Percentiles rank a stretch among this genome's conserved stretches.
Evolutionary conservation across 495 filamentous ascomycete species (phyloP).

Genomic region (Neurospora discreta): DNA sequence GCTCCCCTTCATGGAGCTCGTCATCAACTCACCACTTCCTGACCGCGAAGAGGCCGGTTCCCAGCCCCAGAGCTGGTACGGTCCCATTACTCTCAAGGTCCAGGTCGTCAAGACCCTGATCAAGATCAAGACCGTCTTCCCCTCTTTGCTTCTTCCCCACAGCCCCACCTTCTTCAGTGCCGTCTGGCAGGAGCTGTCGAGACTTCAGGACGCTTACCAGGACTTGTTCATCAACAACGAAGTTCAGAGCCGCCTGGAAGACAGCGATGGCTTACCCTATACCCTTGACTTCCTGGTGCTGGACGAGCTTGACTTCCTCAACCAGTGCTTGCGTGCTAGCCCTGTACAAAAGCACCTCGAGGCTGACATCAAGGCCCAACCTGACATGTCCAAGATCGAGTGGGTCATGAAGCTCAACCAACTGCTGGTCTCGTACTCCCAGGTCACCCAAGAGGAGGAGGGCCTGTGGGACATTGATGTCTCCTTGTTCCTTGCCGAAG

Average conservation of each 20-base stretch:
- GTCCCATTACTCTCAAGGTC: conserved; percentile 73
- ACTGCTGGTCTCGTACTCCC: conserved; percentile 72
- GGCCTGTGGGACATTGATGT: conserved; percentile 93
- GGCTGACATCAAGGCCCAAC: conserved; percentile 49
- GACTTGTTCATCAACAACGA: conserved; percentile 76
- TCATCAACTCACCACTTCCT: conserved; percentile 61
- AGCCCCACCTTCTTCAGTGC: conserved; percentile 69
- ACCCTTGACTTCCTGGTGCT: conserved; percentile 88
- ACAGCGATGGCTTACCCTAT: conserved; percentile 84
- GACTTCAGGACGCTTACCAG: conserved; percentile 59
- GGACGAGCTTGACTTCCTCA: conserved; percentile 89
- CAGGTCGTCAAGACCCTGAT: conserved; percentile 88
- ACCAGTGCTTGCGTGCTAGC: conserved; percentile 69
- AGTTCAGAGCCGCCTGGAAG: conserved; percentile 76
- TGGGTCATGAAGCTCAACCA: conserved; percentile 80
- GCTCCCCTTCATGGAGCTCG: conserved; percentile 74
- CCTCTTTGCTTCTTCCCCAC: conserved; percentile 65
- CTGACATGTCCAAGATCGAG: conserved; percentile 43
- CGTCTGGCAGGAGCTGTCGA: conserved; percentile 74
- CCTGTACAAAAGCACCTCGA: conserved; percentile 79
- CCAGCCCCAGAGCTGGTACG: conserved; percentile 51
- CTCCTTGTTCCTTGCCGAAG: conserved; percentile 88
- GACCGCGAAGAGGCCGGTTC: conserved; percentile 26
- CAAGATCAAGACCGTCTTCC: conserved; percentile 79
- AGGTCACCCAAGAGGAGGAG: conserved; percentile 87